Evolutionary conservation across 352 stramenopile species (phyloP), one percentile per base, ranked within the genome.

Genomic region (Globisporangium barbulae): DNA sequence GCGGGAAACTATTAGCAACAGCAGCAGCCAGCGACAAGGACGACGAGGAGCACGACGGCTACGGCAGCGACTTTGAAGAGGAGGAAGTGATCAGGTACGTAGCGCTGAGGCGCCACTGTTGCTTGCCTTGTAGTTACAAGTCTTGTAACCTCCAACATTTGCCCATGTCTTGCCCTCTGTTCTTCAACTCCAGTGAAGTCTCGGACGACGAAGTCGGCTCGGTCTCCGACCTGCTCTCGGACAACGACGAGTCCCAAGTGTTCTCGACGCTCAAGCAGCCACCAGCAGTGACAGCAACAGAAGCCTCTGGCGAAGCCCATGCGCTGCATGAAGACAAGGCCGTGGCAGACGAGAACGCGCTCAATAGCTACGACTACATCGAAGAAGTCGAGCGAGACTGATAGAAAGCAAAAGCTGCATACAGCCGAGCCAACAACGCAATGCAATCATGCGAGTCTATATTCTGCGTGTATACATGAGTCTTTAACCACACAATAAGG

Each of bases 291-390:
- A 1, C 19, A 39, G 15, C 25, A 28, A 2, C 28, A 63, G 5
- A n/a, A 53, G 3, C 58, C 67, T 3, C 42, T 55, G 17, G 39
- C 30, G 49, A 50, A 58, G 3, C 31, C 41, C 44, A 55, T 10
- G 22, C 56, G 42, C 59, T 69, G 33, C 17, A 31, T 12, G 30
- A 55, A 19, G 86, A 95, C 58, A 81, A 54, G 21, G 44, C 68
- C 5, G 81, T 93, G 44, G 71, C 75, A 2, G 82, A 61, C 49
- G 74, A 89, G 73, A 76, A 88, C 67, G 82, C 73, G 42, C 79
- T 95, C 41, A 88, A 95, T 59, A 85, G 76, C 69, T 93, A 93
- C 67, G 86, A 93, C 61, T 92, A 95, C 76, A 87, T 95, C 44
- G 81, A 93, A 72, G 62, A 67, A 15, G 83, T 95, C 42, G 79